Base-by-base conservation (phyloP, 768 basidiomycete genomes). In the Heimioporus sp. region DNA sequence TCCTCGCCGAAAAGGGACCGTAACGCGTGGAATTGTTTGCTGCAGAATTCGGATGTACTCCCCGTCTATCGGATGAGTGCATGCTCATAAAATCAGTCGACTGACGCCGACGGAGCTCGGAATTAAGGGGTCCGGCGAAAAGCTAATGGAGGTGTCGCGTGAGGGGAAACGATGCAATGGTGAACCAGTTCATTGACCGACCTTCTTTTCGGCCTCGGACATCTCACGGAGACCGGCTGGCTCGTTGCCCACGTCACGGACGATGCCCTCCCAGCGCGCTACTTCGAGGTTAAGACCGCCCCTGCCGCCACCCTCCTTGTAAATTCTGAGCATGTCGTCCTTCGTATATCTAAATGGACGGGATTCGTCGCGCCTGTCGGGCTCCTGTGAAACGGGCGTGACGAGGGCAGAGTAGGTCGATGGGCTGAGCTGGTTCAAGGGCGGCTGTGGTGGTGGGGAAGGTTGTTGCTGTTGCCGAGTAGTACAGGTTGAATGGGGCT, bases 261-360 rank as follows among this genome's bases (percentile, higher is more conserved):
- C 89, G 58, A 95, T 85, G 50, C 92, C 92, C 53, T 92, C 88
- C 87, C 89, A 92, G 56, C 87, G 78, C 70, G 92, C 92, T 13
- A 93, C 90, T 70, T 93, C 92, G 38, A 92, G 73, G 40, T 87
- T 89, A 32, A 94, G 78, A 41, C 83, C 84, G 56, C 83, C 80
- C 60, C 78, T 83, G 36, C 86, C 84, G 21, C 82, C 82, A 47
- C 87, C 86, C 56, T 92, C 90, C 67, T 79, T 86, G 68, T 89
- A 93, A 55, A 94, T 86, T 72, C 81, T 77, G 48, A 93, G 77
- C 73, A 94, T 76, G 47, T 92, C 90, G 61, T 92, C 90, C 71
- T 86, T 92, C 5, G 88, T 82, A 72, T 92, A 94, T 63, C 85
- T 79, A 75, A 92, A 91, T n/a, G 90, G 90, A 63, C 85, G 84